Percentiles rank a stretch among this genome's conserved stretches.
These are phyloP conservation scores for Saccharomycopsis vini DNA, from an alignment of 805 yeast species.

Conservation along the genomic window DNA sequence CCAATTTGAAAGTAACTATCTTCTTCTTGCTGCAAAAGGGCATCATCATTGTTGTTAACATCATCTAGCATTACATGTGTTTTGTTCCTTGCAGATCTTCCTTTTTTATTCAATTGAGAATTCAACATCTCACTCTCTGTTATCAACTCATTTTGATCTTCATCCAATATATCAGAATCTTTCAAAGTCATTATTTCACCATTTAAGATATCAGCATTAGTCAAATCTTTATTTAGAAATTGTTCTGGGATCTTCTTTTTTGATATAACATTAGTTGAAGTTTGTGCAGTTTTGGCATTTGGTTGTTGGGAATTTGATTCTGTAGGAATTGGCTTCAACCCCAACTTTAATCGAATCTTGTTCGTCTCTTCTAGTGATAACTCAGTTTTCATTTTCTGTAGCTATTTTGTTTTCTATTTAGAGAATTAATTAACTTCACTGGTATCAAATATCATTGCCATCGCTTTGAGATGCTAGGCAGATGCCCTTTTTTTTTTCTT, in stretches of 20 bases:
- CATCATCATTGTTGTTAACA: slow-evolving; percentile 17
- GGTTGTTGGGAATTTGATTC: not conserved
- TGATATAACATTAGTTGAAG: too few relatives aligned
- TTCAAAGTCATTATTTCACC: slow-evolving; percentile 38
- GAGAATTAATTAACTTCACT: too few relatives aligned
- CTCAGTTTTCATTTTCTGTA: too few relatives aligned
- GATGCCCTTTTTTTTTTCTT: too few relatives aligned
- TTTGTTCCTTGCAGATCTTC: slow-evolving; percentile 21
- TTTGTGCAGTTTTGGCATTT: too few relatives aligned
- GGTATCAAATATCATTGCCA: too few relatives aligned
- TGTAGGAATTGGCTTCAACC: slow-evolving; percentile 33
- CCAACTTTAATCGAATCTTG: slow-evolving; percentile 34
- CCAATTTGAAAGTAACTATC: slow-evolving; percentile 21
- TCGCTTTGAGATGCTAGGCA: too few relatives aligned
- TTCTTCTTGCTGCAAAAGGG: slow-evolving; percentile 3
- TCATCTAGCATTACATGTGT: slow-evolving; percentile 6
- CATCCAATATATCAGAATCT: slow-evolving; percentile 32
- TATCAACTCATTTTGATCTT: slow-evolving; percentile 26
- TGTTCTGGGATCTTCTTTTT: not conserved
- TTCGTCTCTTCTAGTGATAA: slow-evolving; percentile 46
- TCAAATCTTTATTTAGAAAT: slow-evolving; percentile 7
- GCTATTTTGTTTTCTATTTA: too few relatives aligned
- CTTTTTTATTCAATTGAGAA: slow-evolving; percentile 22
- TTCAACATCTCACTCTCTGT: slow-evolving; percentile 26
- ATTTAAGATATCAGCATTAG: slow-evolving; percentile 13